A percentile compares a stretch with the other conserved stretches of the same genome.
phyloP scores from a whole-genome alignment of 2,329 filamentous ascomycete species.

The Passalora sequoiae region DNA sequence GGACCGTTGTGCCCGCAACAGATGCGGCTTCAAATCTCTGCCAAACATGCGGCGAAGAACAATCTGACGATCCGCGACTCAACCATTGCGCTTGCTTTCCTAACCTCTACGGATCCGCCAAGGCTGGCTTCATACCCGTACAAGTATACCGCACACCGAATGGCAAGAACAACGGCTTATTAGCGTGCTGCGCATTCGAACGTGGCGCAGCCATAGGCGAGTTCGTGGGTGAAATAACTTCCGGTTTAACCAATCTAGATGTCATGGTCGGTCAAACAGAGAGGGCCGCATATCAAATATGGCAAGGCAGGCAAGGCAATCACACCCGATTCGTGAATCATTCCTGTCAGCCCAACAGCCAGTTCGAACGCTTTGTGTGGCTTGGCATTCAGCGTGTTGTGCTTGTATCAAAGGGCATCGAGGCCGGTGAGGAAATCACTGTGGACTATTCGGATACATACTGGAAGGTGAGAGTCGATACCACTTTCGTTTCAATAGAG shows the following conservation, averaged over 20 bases:
- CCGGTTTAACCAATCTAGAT: conserved; percentile 48
- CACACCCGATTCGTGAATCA: conserved; percentile 57
- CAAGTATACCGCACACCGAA: conserved; percentile 51
- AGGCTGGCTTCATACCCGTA: conserved; percentile 41
- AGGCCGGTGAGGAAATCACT: conserved; percentile 51
- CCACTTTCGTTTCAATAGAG: neutral
- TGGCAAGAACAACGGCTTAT: conserved; percentile 52
- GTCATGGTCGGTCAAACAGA: conserved; percentile 47
- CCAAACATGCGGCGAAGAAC: conserved; percentile 43
- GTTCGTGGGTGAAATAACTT: conserved; percentile 53
- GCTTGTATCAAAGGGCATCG: conserved; percentile 52
- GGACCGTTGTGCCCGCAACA: conserved; percentile 36
- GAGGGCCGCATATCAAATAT: conserved; percentile 53
- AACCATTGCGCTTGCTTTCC: conserved; percentile 54
- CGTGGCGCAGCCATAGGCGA: conserved; percentile 51
- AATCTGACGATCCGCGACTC: conserved; percentile 46
- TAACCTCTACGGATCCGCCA: conserved; percentile 46
- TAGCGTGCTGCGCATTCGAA: conserved; percentile 47
- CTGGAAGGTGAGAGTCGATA: conserved; percentile 39
- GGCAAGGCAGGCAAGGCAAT: conserved; percentile 53
- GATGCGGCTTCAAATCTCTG: conserved; percentile 34
- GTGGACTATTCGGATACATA: conserved; percentile 57
- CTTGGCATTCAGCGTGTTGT: conserved; percentile 51
- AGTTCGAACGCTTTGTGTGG: conserved; percentile 56
- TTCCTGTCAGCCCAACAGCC: conserved; percentile 54